Evolutionary conservation across 1,139 yeast genomes (phyloP).

Genomic region (Blastobotrys ciferrii): DNA sequence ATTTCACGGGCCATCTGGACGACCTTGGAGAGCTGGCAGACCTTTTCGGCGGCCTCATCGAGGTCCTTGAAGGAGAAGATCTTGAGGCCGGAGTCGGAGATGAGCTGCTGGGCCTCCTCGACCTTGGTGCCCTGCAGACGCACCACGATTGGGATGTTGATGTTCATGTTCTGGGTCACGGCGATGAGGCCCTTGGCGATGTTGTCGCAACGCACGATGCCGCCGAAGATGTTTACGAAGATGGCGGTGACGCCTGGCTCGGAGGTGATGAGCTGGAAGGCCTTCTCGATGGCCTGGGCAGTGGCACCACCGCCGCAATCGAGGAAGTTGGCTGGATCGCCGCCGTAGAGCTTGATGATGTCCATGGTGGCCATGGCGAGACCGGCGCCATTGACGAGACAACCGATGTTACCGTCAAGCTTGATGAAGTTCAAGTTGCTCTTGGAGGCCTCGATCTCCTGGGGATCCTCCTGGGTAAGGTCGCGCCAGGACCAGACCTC

Average conservation of each 20-base stretch:
- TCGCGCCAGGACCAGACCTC: slow-evolving; percentile 98
- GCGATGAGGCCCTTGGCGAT: slow-evolving; percentile 97
- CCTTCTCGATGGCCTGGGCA: slow-evolving; percentile 96
- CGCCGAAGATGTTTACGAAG: slow-evolving; percentile 98
- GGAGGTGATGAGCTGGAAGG: slow-evolving; percentile 87
- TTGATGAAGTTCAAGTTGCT: slow-evolving; percentile 94
- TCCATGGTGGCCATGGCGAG: slow-evolving; percentile 99
- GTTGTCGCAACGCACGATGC: slow-evolving; percentile 98
- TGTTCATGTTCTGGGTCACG: slow-evolving; percentile 85
- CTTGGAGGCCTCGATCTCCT: slow-evolving; percentile 88
- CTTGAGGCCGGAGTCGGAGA: slow-evolving; percentile 86
- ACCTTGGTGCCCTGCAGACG: slow-evolving; percentile 98
- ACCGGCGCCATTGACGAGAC: slow-evolving; percentile 99
- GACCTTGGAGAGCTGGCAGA: slow-evolving; percentile 66
- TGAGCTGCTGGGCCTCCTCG: slow-evolving; percentile 83
- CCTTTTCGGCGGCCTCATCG: slow-evolving; percentile 97
- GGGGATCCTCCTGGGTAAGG: slow-evolving; percentile 95
- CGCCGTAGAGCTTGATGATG: slow-evolving; percentile 96
- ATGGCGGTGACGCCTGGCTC: slow-evolving; percentile 92
- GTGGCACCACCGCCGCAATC: slow-evolving; percentile 99
- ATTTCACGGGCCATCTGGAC: slow-evolving; percentile 49
- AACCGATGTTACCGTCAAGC: slow-evolving; percentile 97
- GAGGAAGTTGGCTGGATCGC: slow-evolving; percentile 97
- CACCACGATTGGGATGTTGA: slow-evolving; percentile 92
- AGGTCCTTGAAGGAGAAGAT: slow-evolving; percentile 88